Evolutionary conservation across 306 rosid genomes (phyloP), one percentile per base, ranked within the genome.

Genomic region (Hippophae gyantsensis): DNA sequence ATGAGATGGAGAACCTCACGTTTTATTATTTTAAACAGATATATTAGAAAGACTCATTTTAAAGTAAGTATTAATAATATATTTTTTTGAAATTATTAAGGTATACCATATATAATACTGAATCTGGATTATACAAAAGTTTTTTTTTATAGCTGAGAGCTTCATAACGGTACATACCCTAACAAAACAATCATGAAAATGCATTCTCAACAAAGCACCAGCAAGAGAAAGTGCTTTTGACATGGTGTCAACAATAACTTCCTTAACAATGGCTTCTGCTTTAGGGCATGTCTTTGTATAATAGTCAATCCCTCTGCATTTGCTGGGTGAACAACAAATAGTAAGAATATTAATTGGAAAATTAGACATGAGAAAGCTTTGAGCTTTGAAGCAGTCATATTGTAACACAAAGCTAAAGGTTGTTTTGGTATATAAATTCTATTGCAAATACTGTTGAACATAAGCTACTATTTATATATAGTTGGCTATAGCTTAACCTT

Each of bases 121-220:
- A 18, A 18, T 18, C 23, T 18, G 23, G 23, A 18, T 18, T 18
- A 18, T 18, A 18, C 23, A 18, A 18, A 18, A 18, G 23, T 18
- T 18, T 18, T 18, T 18, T 18, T 18, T 18, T 18, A 18, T 18
- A 18, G 23, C 23, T 18, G 23, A 18, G 23, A 18, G 23, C 23
- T 18, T 18, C 23, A 18, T 18, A 18, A 18, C 23, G 23, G 23
- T 18, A 18, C 23, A 18, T 18, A 78, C 83, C 72, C 67, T 63
- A 12, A 74, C 79, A 23, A 78, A 78, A 60, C 77, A 74, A 48
- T 78, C 83, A 26, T 74, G 83, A 48, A 76, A 78, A 40, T 78
- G 83, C 74, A 78, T 18, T 13, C 83, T 74, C 48, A 70, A 27
- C 43, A 78, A 63, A 59, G 83, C 61, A 44, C 63, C 79, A 1